These are phyloP conservation scores for Dactylis glomerata DNA, from an alignment of 176 grass and related monocot genomes.

Conservation along the genomic window DNA sequence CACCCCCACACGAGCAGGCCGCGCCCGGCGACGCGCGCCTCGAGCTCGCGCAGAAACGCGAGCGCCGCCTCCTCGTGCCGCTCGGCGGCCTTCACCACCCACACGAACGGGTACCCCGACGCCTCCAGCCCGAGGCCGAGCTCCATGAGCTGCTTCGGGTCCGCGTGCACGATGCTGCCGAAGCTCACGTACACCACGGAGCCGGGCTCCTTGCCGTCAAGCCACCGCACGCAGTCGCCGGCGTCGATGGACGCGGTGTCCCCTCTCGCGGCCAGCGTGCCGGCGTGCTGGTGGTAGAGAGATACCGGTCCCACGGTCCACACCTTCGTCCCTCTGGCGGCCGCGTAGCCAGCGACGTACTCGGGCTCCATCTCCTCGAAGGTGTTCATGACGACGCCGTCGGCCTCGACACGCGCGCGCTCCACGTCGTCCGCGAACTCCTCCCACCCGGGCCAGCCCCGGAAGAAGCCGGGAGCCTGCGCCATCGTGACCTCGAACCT, in stretches of 20 bases:
- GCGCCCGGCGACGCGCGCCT: slow-evolving; percentile 14
- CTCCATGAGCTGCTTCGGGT: slow-evolving; percentile 30
- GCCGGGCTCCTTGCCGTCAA: slow-evolving; percentile 26
- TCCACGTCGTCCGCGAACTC: not conserved
- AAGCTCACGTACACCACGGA: slow-evolving; percentile 59
- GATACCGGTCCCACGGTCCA: slow-evolving; percentile 38
- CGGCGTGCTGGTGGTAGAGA: slow-evolving; percentile 34
- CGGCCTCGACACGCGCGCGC: slow-evolving; percentile 18
- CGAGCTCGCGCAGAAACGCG: not conserved
- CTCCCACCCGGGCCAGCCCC: not conserved
- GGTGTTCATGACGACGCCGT: slow-evolving; percentile 54
- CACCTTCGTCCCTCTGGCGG: slow-evolving; percentile 28
- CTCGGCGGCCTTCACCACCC: slow-evolving; percentile 13
- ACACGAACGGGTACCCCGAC: slow-evolving; percentile 34
- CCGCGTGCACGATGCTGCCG: slow-evolving; percentile 34
- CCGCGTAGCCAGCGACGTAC: slow-evolving; percentile 34
- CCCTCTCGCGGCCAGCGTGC: slow-evolving; percentile 1
- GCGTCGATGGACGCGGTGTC: not conserved
- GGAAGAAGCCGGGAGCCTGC: slow-evolving; percentile 30
- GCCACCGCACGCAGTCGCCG: slow-evolving; percentile 37
- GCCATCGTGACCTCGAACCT: slow-evolving; percentile 34
- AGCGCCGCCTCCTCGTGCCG: not conserved
- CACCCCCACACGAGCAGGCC: slow-evolving; percentile 46
- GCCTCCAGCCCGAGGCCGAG: slow-evolving; percentile 38
- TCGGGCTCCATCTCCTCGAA: slow-evolving; percentile 35